Evolutionary conservation across 1,139 yeast genomes (phyloP).

Genomic region (Meyerozyma athensensis): DNA sequence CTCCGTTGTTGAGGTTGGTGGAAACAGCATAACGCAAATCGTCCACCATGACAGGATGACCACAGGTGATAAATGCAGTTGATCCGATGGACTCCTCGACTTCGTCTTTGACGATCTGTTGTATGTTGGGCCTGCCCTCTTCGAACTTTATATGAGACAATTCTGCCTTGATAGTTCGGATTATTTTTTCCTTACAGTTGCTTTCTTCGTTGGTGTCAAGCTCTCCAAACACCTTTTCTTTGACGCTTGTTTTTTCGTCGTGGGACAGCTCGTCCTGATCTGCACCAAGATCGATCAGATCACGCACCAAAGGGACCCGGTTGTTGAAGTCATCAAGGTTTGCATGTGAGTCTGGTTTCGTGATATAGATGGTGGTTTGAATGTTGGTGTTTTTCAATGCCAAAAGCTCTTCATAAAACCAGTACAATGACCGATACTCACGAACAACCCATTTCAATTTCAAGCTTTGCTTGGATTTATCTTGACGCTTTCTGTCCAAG

Average conservation of each 20-base stretch:
- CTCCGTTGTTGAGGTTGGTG: conserved; percentile 18
- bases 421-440: conserved; percentile 37
- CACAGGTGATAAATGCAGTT: conserved; percentile 47
- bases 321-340: conserved; percentile 18
- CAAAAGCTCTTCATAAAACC: conserved; percentile 49
- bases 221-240: neutral
- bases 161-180: conserved; percentile 9
- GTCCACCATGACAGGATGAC: conserved; percentile 52
- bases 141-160: conserved; percentile 22
- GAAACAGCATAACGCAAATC: conserved; percentile 36
- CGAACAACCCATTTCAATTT: conserved; percentile 51
- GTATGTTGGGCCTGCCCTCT: conserved; percentile 32
- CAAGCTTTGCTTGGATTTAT: conserved; percentile 20
- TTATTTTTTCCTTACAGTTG: neutral
- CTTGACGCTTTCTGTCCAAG: conserved; percentile 15
- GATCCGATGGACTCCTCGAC: conserved; percentile 28
- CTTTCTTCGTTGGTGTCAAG: neutral
- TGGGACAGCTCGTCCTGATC: neutral
- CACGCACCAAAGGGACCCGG: conserved; percentile 5
- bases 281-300: neutral
- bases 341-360: conserved; percentile 26
- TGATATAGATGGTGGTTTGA: conserved; percentile 38
- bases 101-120: conserved; percentile 23
- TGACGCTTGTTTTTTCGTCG: neutral
- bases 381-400: conserved; percentile 27